These are phyloP conservation scores for Ophiostoma novo-ulmi DNA, from an alignment of 2,329 filamentous ascomycete genomes.

Conservation along the genomic window DNA sequence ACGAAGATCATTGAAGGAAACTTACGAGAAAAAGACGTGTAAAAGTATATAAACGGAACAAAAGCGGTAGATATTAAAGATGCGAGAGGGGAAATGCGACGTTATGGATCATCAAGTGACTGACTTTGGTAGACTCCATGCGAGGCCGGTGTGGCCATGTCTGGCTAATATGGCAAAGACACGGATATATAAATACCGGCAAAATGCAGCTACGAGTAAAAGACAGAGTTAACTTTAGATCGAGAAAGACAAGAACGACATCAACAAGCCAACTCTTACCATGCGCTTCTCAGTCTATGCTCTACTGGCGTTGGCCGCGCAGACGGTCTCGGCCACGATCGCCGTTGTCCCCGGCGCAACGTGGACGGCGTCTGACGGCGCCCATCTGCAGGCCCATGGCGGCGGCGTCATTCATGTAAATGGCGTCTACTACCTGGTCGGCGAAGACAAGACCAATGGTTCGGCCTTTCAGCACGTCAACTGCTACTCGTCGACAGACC, in stretches of 20 bases:
- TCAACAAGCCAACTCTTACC: neutral
- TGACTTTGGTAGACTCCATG: neutral
- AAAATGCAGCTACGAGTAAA: neutral
- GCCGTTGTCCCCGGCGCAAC: slow-evolving; percentile 30
- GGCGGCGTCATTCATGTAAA: slow-evolving; percentile 57
- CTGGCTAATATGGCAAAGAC: neutral
- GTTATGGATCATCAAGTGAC: slow-evolving; percentile 8
- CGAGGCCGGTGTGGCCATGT: slow-evolving; percentile 13
- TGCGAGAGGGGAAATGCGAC: slow-evolving; percentile 12
- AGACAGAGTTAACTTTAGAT: neutral
- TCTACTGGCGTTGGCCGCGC: neutral
- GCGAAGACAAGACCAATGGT: slow-evolving; percentile 63
- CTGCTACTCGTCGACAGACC: slow-evolving; percentile 61
- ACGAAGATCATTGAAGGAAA: neutral
- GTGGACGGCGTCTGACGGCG: slow-evolving; percentile 27
- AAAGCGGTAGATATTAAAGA: neutral
- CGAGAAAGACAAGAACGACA: neutral
- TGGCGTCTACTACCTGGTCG: slow-evolving; percentile 60
- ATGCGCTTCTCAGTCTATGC: neutral
- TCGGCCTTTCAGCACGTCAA: slow-evolving; percentile 60
- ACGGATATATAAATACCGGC: neutral
- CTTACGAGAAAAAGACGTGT: neutral
- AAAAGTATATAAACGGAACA: neutral
- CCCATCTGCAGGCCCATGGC: slow-evolving; percentile 63
- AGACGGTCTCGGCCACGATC: slow-evolving; percentile 23